Evolutionary conservation across 2,329 filamentous ascomycete species (phyloP).

Genomic region (Elsinoe necatrix): DNA sequence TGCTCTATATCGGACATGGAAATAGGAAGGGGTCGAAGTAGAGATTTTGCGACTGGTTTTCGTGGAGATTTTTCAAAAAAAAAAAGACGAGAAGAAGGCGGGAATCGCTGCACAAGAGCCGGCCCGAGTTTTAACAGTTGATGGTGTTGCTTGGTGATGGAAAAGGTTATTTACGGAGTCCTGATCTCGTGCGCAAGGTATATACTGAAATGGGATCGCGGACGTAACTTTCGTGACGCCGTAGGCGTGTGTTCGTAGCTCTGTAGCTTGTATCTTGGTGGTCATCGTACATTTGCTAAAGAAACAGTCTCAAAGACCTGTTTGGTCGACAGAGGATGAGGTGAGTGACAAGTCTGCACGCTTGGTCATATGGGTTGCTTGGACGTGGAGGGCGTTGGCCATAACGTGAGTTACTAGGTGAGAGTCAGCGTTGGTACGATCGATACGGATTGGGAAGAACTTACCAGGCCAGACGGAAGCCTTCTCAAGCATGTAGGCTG

Average conservation of each 20-base stretch:
- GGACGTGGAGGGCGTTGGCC: slow-evolving; percentile 56
- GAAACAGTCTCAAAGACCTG: neutral
- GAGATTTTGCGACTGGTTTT: neutral
- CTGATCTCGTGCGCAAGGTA: neutral
- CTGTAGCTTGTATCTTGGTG: slow-evolving; percentile 4
- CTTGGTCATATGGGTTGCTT: slow-evolving; percentile 55
- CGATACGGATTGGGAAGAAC: slow-evolving; percentile 27
- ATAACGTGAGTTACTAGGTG: slow-evolving; percentile 57
- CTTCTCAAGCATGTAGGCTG: slow-evolving; percentile 78
- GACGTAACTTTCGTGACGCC: slow-evolving; percentile 5
- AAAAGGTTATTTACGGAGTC: neutral
- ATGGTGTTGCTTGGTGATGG: neutral
- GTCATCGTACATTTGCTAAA: neutral
- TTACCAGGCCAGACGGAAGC: slow-evolving; percentile 87
- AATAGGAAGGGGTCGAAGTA: neutral
- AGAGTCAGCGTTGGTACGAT: slow-evolving; percentile 23
- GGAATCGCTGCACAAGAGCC: slow-evolving; percentile 5
- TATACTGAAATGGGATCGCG: neutral
- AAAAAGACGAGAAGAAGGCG: too few species aligned
- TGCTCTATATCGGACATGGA: neutral
- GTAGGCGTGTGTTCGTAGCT: neutral
- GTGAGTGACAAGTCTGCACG: slow-evolving; percentile 44
- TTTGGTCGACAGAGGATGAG: slow-evolving; percentile 8
- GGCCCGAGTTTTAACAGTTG: neutral
- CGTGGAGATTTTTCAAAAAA: neutral